phyloP scores from a whole-genome alignment of 2,329 filamentous ascomycete genomes.

The Uncinocarpus reesii region DNA sequence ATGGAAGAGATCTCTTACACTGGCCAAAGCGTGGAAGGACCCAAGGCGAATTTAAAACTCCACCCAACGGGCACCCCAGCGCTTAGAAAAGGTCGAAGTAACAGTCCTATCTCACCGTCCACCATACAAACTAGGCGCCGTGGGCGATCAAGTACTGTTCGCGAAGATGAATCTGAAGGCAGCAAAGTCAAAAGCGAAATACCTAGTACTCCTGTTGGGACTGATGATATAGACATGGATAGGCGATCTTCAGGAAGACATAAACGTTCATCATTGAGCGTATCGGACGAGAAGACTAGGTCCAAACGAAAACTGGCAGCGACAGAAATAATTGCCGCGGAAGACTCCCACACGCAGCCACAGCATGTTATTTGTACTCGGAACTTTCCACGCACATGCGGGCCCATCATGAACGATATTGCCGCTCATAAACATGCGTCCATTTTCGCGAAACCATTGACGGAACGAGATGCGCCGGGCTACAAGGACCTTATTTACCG shows the following conservation, averaged over 20 bases:
- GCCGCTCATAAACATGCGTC: conserved; percentile 67
- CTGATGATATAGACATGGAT: conserved; percentile 24
- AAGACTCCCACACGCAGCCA: conserved; percentile 20
- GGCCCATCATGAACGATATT: conserved; percentile 64
- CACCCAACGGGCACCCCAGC: conserved; percentile 9
- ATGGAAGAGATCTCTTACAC: background rate
- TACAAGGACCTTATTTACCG: conserved; percentile 64
- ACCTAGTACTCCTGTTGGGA: conserved; percentile 29
- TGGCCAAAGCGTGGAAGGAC: background rate
- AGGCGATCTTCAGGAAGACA: background rate
- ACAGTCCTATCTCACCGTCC: conserved; percentile 20
- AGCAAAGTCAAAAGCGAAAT: conserved; percentile 27
- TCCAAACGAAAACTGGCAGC: conserved; percentile 34
- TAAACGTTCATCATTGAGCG: background rate
- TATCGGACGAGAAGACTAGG: conserved; percentile 2
- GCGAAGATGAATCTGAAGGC: conserved; percentile 24
- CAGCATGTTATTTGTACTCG: conserved; percentile 35
- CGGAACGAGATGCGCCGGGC: conserved; percentile 63
- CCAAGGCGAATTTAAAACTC: background rate
- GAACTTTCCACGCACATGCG: conserved; percentile 55
- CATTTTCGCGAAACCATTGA: conserved; percentile 66
- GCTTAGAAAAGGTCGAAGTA: conserved; percentile 4
- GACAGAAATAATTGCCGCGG: conserved; percentile 23
- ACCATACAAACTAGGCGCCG: conserved; percentile 32
- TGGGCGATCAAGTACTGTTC: conserved; percentile 29